A percentile compares a stretch with the other conserved stretches of the same genome.
Evolutionary conservation across 768 basidiomycete genomes (phyloP).

Genomic region (Tricholoma sp.): DNA sequence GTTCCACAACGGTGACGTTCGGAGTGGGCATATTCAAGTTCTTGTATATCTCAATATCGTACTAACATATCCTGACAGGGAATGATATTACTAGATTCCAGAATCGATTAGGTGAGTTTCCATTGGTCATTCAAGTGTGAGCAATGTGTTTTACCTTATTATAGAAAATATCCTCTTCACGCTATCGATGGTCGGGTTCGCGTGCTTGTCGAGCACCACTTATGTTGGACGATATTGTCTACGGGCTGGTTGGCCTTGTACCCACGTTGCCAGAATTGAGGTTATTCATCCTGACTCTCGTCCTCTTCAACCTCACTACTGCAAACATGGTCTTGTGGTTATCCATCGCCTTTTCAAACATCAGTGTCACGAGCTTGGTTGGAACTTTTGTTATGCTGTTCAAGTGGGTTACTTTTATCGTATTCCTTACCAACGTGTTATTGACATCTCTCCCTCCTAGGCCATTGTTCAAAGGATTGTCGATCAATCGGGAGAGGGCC

Average conservation of each 20-base stretch:
- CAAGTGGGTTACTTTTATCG: constrained; percentile 59
- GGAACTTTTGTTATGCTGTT: constrained; percentile 96
- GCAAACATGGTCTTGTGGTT: constrained; percentile 88
- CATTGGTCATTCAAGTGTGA: not conserved
- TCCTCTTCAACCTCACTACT: constrained; percentile 95
- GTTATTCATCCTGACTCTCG: constrained; percentile 92
- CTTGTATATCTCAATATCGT: no score
- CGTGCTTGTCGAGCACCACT: constrained; percentile 94
- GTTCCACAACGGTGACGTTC: constrained; percentile 84
- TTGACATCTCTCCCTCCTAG: constrained; percentile 33
- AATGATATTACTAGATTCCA: constrained; percentile 98
- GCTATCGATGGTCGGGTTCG: constrained; percentile 92
- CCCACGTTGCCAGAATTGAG: constrained; percentile 90
- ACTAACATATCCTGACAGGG: constrained; percentile 22
- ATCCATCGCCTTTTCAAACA: constrained; percentile 83
- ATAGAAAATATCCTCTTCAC: constrained; percentile 95
- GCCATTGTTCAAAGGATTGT: constrained; percentile 93
- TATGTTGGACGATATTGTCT: constrained; percentile 93
- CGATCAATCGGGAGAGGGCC: constrained; percentile 91
- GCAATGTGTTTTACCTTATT: not conserved
- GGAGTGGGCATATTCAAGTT: constrained; percentile 23
- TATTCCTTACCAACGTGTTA: not conserved
- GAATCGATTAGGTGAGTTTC: constrained; percentile 71
- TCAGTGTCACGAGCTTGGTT: constrained; percentile 86
- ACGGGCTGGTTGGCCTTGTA: constrained; percentile 92